Evolutionary conservation across 306 rosid genomes (phyloP).

Genomic region (Cicer pinnatifidum): DNA sequence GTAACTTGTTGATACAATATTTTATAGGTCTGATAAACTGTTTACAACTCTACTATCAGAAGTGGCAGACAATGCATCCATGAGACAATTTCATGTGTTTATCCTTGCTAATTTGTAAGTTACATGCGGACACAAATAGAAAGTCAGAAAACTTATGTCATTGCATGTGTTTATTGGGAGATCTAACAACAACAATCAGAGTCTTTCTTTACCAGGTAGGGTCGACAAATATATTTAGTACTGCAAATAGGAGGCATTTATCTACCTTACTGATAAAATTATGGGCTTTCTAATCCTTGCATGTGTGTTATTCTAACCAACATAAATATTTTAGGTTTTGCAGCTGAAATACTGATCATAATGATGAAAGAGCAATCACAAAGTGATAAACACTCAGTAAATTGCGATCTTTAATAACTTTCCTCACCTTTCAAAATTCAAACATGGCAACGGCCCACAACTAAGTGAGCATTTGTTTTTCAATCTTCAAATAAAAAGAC

Average conservation of each 20-base stretch:
- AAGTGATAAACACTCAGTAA: neutral
- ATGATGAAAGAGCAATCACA: constrained; percentile 17
- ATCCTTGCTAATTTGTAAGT: neutral
- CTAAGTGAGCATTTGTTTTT: constrained; percentile 26
- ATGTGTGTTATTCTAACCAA: neutral
- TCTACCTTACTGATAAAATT: constrained; percentile 20
- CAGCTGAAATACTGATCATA: constrained; percentile 18
- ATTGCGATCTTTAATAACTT: neutral
- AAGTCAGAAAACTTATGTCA: constrained; percentile 10
- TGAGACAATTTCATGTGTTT: constrained; percentile 25
- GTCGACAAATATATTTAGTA: neutral
- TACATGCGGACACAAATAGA: neutral
- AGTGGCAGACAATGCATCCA: neutral
- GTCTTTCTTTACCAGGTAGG: too few relatives aligned
- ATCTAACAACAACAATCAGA: neutral
- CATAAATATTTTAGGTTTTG: neutral
- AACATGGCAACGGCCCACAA: neutral
- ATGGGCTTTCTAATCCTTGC: neutral
- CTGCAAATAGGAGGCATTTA: neutral
- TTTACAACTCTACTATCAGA: constrained; percentile 15
- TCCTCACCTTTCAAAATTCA: constrained; percentile 11
- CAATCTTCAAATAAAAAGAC: neutral
- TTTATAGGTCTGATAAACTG: constrained; percentile 28
- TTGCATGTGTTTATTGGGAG: constrained; percentile 3
- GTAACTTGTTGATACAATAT: neutral